Percentiles rank a stretch among this genome's conserved stretches.
Evolutionary conservation across 441 rosid species (phyloP).

Genomic region (Aleurites moluccanus): DNA sequence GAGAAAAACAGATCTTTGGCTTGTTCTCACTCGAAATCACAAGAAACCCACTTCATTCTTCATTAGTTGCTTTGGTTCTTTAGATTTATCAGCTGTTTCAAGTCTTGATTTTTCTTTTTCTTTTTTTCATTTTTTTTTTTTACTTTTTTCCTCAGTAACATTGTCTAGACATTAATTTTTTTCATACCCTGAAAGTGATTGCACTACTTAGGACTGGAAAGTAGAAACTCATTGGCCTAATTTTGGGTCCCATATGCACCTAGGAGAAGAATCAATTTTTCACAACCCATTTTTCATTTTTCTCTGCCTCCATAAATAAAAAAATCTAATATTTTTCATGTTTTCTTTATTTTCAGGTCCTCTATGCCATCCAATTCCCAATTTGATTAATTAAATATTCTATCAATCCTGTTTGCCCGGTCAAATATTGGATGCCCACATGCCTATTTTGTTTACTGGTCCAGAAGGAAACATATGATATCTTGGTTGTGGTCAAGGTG

Average conservation of each 20-base stretch:
- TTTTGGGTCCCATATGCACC: constrained; percentile 54
- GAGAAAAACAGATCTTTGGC: not conserved
- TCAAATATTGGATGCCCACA: constrained; percentile 36
- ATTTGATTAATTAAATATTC: constrained; percentile 17
- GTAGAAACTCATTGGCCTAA: constrained; percentile 23
- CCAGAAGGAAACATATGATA: constrained; percentile 25
- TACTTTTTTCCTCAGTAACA: not conserved
- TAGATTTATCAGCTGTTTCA: constrained; percentile 21
- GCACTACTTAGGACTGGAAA: constrained; percentile 10
- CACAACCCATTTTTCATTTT: constrained; percentile 3
- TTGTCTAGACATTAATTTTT: constrained; percentile 15
- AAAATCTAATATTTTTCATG: not conserved
- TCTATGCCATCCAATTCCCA: constrained; percentile 5
- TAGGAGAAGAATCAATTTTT: constrained; percentile 16
- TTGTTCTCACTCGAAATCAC: not conserved
- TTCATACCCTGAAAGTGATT: constrained; percentile 33
- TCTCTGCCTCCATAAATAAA: constrained; percentile 1
- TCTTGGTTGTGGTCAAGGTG: constrained; percentile 21
- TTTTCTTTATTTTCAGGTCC: constrained; percentile 13
- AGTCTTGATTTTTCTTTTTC: not conserved
- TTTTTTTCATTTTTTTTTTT: not conserved
- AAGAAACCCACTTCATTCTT: not conserved
- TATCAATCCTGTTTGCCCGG: constrained; percentile 31
- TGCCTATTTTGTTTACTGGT: constrained; percentile 28
- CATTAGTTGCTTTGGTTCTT: not conserved